Base-by-base conservation (phyloP, 495 filamentous ascomycete genomes). In the Daldinia concentrica region DNA sequence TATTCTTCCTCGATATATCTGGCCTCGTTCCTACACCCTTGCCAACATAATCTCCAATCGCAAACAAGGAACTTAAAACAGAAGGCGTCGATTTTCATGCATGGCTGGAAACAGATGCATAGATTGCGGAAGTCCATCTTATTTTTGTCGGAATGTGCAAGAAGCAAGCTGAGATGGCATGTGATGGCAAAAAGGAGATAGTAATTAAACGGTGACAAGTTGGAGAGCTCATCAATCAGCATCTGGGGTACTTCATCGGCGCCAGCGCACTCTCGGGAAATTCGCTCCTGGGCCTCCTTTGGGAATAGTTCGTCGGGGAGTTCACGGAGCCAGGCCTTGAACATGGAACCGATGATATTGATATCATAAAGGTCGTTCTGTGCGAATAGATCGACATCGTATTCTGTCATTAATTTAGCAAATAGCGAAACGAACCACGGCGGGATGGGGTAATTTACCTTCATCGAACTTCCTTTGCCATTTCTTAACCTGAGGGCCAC, bases 111-210 rank as follows among this genome's bases (percentile, higher is more conserved):
- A 83, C 94, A 97, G 69, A 97, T 94, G 81, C 92, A 94, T 1
- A 97, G 87, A 69, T 97, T 97, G 72, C 89, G 86, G 77, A 93
- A 97, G 77, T 94, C 91, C 94, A 97, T 97, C 83, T 94, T 95
- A 84, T 96, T 97, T 79, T 91, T 91, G 36, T 93, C 92, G 30
- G 90, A 88, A 75, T 94, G 93, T 0, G 90, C 91, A 66, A 94
- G 91, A 14, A 97, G 87, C 4, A 97, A 86, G 76, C 92, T 94
- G 37, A 97, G 88, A 71, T 97, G 94, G 78, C 94, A 97, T 32
- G 94, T 97, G 71, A 97, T 95, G 69, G 94, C 94, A 79, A 97
- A 97, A 51, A 97, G 89, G 32, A 97, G 91, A 74, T 97, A 97
- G 80, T 97, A 97, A 80, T 97, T 93, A 82, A 92, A 97, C 0